A percentile compares a stretch with the other conserved stretches of the same genome.
Conservation (phyloP, 345 rosid species). For the Mangifera indica region DNA sequence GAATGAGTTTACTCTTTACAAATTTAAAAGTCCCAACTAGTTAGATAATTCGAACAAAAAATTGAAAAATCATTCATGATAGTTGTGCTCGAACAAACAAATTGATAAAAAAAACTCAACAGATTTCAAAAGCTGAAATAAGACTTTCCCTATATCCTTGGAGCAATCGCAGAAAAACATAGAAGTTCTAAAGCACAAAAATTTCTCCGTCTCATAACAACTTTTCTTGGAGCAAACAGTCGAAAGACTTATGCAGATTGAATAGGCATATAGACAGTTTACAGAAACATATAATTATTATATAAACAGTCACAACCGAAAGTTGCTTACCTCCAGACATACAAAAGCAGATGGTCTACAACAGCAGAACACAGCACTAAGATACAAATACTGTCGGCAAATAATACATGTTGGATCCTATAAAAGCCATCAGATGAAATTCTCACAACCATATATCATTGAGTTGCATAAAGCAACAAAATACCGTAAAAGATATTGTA, state of each 20-base stretch:
- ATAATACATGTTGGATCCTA: conserved; percentile 90
- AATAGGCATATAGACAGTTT: neutral
- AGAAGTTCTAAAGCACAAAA: neutral
- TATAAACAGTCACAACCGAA: neutral
- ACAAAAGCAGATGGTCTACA: conserved; percentile 83
- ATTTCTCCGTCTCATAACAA: neutral
- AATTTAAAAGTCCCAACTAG: no score
- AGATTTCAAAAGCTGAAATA: neutral
- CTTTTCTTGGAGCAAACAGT: neutral
- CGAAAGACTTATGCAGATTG: neutral
- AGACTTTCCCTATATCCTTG: neutral
- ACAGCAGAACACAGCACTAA: conserved; percentile 71
- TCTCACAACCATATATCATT: conserved; percentile 10
- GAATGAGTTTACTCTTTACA: no score
- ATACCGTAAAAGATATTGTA: neutral
- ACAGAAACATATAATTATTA: neutral
- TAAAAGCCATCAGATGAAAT: conserved; percentile 30
- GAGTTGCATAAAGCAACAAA: neutral
- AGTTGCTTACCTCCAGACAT: conserved; percentile 78
- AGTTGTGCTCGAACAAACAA: neutral
- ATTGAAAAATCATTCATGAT: neutral
- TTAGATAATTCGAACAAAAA: neutral
- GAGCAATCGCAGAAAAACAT: neutral
- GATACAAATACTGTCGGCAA: conserved; percentile 86
- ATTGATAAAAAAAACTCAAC: no score